Conservation (phyloP, 352 stramenopile genomes). For the Phytopythium vexans region DNA sequence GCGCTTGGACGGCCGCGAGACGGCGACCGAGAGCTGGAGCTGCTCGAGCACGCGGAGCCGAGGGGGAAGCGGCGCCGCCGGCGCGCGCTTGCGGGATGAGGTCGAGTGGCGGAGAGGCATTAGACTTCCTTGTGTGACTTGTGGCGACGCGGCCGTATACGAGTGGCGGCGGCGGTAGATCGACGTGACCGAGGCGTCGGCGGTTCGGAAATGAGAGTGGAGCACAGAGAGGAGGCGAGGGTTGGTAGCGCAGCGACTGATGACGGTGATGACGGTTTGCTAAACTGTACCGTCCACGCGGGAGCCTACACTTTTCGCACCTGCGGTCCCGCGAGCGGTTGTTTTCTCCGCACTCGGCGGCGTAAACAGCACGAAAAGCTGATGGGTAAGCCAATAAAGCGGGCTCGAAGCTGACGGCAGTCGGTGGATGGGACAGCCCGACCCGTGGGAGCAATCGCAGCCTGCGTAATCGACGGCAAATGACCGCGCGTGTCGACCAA, state of each 20-base stretch:
- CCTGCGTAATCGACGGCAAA: too few relatives aligned
- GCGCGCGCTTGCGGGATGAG: conserved; percentile 5
- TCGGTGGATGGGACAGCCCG: too few relatives aligned
- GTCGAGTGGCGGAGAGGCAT: conserved; percentile 6
- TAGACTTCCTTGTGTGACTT: neutral
- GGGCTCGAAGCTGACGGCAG: too few relatives aligned
- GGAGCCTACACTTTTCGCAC: neutral
- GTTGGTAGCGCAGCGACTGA: neutral
- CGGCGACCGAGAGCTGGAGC: conserved; percentile 2
- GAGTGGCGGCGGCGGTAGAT: neutral
- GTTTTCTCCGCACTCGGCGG: too few relatives aligned
- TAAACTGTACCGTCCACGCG: neutral
- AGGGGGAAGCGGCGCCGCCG: conserved; percentile 1
- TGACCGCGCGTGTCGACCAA: too few relatives aligned
- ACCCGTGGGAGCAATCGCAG: too few relatives aligned
- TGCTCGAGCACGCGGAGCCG: conserved; percentile 5
- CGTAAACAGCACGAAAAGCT: conserved; percentile 2
- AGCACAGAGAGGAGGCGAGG: neutral
- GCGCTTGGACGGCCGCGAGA: neutral
- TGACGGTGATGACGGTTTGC: neutral
- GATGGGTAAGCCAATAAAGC: too few relatives aligned
- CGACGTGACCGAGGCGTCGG: neutral
- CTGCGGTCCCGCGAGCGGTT: too few relatives aligned
- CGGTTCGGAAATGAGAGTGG: neutral
- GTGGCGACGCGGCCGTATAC: neutral